Evolutionary conservation across 768 basidiomycete species (phyloP).

Genomic region (Daedalea quercina): DNA sequence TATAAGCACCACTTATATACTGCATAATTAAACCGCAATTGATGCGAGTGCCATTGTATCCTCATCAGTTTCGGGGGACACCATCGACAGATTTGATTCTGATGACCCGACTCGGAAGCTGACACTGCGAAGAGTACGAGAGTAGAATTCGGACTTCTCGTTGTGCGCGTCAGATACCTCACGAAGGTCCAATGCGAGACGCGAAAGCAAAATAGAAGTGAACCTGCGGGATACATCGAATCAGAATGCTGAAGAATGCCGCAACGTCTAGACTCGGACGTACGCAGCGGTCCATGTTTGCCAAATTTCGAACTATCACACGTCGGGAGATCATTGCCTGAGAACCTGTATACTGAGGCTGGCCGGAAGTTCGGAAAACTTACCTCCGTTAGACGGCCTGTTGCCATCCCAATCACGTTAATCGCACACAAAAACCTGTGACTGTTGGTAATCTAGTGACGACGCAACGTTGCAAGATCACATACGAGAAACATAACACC

Average conservation of each 20-base stretch:
- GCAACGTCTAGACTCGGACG: neutral
- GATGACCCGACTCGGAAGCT: neutral
- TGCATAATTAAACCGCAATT: no score
- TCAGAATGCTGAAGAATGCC: no score
- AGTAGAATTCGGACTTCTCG: neutral
- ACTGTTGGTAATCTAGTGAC: neutral
- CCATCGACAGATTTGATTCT: no score
- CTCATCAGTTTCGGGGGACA: no score
- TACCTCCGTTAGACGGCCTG: neutral
- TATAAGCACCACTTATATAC: no score
- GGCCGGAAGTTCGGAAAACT: no score
- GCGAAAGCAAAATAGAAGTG: neutral
- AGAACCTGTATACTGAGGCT: no score
- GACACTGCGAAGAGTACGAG: neutral
- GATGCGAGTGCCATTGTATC: no score
- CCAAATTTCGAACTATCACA: neutral
- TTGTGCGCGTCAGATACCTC: neutral
- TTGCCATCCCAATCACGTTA: neutral
- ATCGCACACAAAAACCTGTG: neutral
- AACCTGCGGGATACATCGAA: neutral
- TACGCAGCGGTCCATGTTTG: neutral
- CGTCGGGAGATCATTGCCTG: no score
- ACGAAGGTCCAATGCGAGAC: neutral
- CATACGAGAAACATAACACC: neutral
- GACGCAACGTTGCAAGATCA: no score